Conservation (phyloP, 306 rosid genomes). For the Citrullus amarus region DNA sequence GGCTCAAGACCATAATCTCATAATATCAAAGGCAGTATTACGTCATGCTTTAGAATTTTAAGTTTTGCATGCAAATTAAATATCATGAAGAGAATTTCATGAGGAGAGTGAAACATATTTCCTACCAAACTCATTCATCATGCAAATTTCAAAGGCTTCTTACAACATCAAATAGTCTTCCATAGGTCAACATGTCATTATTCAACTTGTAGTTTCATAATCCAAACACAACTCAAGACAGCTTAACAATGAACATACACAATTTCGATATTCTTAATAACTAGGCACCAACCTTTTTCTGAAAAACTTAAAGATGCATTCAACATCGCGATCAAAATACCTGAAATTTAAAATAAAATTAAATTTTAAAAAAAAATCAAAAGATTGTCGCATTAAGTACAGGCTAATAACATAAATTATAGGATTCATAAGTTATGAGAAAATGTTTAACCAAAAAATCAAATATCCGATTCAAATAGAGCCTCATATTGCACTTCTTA, state of each 20-base stretch:
- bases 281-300: slow-evolving; percentile 54
- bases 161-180: background rate
- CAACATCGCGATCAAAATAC: slow-evolving; percentile 97
- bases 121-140: background rate
- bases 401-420: background rate
- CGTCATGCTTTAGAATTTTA: background rate
- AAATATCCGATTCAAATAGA: background rate
- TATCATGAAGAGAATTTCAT: background rate
- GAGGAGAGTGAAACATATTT: background rate
- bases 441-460: background rate
- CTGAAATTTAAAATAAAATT: slow-evolving; percentile 22
- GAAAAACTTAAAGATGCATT: slow-evolving; percentile 78
- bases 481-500: slow-evolving; percentile 21
- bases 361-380: background rate
- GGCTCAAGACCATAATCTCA: background rate
- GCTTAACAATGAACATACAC: background rate
- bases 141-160: background rate
- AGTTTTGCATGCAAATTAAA: background rate
- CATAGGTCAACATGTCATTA: background rate
- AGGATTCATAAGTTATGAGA: background rate
- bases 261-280: background rate
- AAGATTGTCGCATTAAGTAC: background rate
- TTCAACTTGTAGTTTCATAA: background rate
- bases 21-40: background rate
- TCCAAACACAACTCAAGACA: background rate